A percentile compares a stretch with the other conserved stretches of the same genome.
Conservation (phyloP, 2,329 filamentous ascomycete genomes). For the Cytospora chrysosperma region DNA sequence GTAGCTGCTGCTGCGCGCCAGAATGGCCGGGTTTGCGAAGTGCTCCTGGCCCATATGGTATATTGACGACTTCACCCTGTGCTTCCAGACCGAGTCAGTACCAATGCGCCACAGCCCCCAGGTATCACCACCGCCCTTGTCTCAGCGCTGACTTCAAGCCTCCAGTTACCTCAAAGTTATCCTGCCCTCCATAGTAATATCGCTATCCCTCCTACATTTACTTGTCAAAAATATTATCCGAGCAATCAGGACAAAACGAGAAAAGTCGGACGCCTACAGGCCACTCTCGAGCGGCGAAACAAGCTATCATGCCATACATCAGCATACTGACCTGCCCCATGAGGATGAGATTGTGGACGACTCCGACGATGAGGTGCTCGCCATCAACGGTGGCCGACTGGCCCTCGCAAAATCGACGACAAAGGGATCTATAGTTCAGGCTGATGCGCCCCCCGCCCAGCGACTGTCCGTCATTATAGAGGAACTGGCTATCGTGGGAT, state of each 20-base stretch:
- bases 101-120: constrained; percentile 10
- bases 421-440: constrained; percentile 64
- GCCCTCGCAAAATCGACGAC: constrained; percentile 60
- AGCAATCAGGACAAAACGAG: constrained; percentile 50
- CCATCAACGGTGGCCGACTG: constrained; percentile 55
- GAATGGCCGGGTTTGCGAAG: constrained; percentile 49
- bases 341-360: constrained; percentile 43
- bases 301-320: constrained; percentile 38
- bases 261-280: constrained; percentile 51
- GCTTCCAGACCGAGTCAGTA: constrained; percentile 64
- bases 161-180: constrained; percentile 75
- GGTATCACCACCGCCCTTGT: constrained; percentile 5
- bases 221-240: constrained; percentile 56
- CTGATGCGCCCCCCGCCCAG: constrained; percentile 75
- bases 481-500: constrained; percentile 68
- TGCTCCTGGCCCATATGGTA: constrained; percentile 61
- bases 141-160: constrained; percentile 6
- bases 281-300: constrained; percentile 44
- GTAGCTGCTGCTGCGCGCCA: constrained; percentile 13
- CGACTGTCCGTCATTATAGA: constrained; percentile 70
- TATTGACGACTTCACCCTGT: constrained; percentile 62
- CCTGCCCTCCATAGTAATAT: constrained; percentile 71
- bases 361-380: constrained; percentile 60
- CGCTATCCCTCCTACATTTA: constrained; percentile 68
- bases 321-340: constrained; percentile 54